Conservation (phyloP, 202 grass and related monocot genomes). For the Hordeum pubiflorum region DNA sequence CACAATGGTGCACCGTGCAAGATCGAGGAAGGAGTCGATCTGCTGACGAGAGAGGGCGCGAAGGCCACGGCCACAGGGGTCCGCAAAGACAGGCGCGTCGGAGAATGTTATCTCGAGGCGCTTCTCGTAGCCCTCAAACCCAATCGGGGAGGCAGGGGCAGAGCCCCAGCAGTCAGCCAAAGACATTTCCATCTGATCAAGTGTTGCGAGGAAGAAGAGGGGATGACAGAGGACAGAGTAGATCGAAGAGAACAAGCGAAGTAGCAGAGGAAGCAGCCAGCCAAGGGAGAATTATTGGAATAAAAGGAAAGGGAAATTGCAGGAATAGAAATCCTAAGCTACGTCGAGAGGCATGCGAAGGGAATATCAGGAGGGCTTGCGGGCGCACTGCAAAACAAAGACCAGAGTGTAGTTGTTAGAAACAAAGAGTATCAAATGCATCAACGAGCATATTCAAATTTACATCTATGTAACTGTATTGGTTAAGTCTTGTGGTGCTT, state of each 20-base stretch:
- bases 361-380: conserved; percentile 90
- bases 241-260: conserved; percentile 2
- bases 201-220: conserved; percentile 19
- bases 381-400: conserved; percentile 65
- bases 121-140: conserved; percentile 90
- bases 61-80: conserved; percentile 55
- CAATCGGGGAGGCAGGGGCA: conserved; percentile 51
- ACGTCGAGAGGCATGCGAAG: conserved; percentile 36
- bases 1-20: conserved; percentile 75
- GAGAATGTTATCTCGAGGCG: conserved; percentile 77
- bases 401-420: conserved; percentile 12
- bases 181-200: conserved; percentile 34
- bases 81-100: conserved; percentile 49
- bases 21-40: conserved; percentile 66
- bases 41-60: conserved; percentile 48
- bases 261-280: conserved; percentile 59
- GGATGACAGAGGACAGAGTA: conserved; percentile 10
- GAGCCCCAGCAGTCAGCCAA: conserved; percentile 30
- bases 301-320: conserved; percentile 21
- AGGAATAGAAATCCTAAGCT: conserved; percentile 61
- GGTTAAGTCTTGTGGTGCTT: conserved; percentile 21
- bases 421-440: background rate
- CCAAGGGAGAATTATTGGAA: conserved; percentile 42
- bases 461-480: background rate
- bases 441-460: background rate